Percentiles rank a stretch among this genome's conserved stretches.
Conservation (phyloP, 2,329 filamentous ascomycete genomes). For the Alternaria sp. region DNA sequence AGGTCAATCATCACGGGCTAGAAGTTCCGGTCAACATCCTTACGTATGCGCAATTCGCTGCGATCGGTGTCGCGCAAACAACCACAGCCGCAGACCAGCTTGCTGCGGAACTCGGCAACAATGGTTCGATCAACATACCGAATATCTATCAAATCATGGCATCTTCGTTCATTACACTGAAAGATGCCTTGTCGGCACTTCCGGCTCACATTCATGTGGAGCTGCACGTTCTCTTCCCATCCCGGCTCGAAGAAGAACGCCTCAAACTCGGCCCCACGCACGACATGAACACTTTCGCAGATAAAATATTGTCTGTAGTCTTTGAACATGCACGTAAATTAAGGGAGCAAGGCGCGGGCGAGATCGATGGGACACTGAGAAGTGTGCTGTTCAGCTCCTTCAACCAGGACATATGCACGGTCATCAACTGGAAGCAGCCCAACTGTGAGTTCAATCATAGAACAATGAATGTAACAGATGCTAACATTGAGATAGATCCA, state of each 20-base stretch:
- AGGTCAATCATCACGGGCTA: constrained; percentile 74
- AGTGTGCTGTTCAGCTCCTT: constrained; percentile 95
- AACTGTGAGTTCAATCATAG: constrained; percentile 68
- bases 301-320: constrained; percentile 81
- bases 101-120: constrained; percentile 31
- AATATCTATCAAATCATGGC: constrained; percentile 75
- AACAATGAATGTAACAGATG: not conserved
- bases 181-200: constrained; percentile 76
- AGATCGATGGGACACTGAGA: constrained; percentile 70
- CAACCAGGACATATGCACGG: constrained; percentile 87
- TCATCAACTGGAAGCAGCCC: constrained; percentile 98
- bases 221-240: constrained; percentile 89
- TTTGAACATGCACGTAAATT: constrained; percentile 86
- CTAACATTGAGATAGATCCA: constrained; percentile 64
- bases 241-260: constrained; percentile 71
- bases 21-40: constrained; percentile 83
- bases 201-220: constrained; percentile 86
- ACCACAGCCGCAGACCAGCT: constrained; percentile 30
- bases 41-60: constrained; percentile 73
- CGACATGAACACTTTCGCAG: constrained; percentile 86
- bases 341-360: constrained; percentile 62
- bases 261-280: constrained; percentile 75
- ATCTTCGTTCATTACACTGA: constrained; percentile 77
- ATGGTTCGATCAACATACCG: constrained; percentile 50
- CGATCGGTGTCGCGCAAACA: constrained; percentile 49